Evolutionary conservation across 352 stramenopile genomes (phyloP).

Genomic region (Phytophthora tubulina): DNA sequence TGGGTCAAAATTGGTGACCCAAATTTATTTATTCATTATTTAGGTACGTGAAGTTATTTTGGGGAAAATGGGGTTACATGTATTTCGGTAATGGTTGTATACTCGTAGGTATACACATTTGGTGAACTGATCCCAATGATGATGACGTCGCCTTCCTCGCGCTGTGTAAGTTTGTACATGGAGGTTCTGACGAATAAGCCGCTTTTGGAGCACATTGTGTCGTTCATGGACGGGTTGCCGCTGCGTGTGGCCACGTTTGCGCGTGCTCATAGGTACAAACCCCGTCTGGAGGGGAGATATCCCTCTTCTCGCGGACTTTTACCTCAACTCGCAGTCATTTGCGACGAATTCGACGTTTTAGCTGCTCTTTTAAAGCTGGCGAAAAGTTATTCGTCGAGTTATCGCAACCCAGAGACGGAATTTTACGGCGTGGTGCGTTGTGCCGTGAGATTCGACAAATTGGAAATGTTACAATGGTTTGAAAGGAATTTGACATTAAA

Average conservation of each 20-base stretch:
- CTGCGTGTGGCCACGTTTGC: conserved; percentile 33
- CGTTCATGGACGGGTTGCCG: conserved; percentile 47
- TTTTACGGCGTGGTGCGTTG: conserved; percentile 39
- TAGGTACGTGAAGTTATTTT: not conserved
- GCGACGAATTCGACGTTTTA: conserved; percentile 31
- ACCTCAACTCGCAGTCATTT: conserved; percentile 45
- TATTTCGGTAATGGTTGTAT: too few relatives aligned
- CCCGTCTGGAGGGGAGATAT: conserved; percentile 40
- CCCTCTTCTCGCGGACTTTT: conserved; percentile 30
- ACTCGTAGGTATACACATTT: too few relatives aligned
- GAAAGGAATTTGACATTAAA: conserved; percentile 23
- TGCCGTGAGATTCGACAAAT: conserved; percentile 41
- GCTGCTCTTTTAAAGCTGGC: conserved; percentile 25
- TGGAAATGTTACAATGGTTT: conserved; percentile 39
- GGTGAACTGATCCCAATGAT: not conserved
- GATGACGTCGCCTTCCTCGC: not conserved
- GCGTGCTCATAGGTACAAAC: conserved; percentile 29
- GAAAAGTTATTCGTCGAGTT: conserved; percentile 12
- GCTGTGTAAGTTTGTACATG: conserved; percentile 8
- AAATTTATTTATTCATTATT: too few relatives aligned
- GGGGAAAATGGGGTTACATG: not conserved
- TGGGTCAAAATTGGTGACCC: too few relatives aligned
- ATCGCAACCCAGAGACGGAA: conserved; percentile 33
- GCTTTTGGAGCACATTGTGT: conserved; percentile 32
- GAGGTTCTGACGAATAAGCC: conserved; percentile 35